These are phyloP conservation scores for Mucor mucedo DNA, from an alignment of 371 early-diverging fungal genomes.

Conservation along the genomic window DNA sequence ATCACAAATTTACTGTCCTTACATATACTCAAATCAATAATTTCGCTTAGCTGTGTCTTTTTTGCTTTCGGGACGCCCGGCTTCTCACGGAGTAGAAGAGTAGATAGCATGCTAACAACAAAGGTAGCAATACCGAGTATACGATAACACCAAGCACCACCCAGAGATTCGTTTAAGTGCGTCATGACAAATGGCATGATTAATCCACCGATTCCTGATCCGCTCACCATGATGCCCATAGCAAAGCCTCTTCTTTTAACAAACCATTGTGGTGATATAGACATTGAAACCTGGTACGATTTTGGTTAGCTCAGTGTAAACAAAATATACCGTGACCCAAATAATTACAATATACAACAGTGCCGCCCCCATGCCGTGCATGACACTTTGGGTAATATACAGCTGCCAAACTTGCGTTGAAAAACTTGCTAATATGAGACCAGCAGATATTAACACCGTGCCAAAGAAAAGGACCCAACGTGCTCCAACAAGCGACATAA, in stretches of 20 bases:
- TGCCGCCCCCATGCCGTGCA: conserved; percentile 56
- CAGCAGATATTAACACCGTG: conserved; percentile 28
- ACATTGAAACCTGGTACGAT: conserved; percentile 37
- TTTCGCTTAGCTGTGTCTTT: conserved; percentile 18
- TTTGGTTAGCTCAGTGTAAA: neutral
- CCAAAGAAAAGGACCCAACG: conserved; percentile 32
- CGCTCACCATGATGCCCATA: conserved; percentile 76
- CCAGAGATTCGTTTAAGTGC: conserved; percentile 58
- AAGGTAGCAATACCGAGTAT: conserved; percentile 56
- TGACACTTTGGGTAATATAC: conserved; percentile 38
- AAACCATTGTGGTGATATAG: conserved; percentile 82
- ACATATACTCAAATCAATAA: conserved; percentile 24
- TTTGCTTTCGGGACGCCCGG: conserved; percentile 19
- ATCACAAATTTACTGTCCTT: conserved; percentile 32
- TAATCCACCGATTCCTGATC: conserved; percentile 82
- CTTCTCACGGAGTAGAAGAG: conserved; percentile 44
- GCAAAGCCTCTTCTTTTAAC: conserved; percentile 70
- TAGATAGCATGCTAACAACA: conserved; percentile 39
- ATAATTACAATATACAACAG: conserved; percentile 24
- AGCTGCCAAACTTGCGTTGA: conserved; percentile 40
- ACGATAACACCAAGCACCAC: conserved; percentile 64
- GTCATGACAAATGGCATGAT: conserved; percentile 71
- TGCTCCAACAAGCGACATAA: conserved; percentile 32
- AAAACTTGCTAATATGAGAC: conserved; percentile 37
- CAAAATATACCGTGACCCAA: neutral